Conservation (phyloP, 2,329 filamentous ascomycete genomes). For the Zasmidium cellare region DNA sequence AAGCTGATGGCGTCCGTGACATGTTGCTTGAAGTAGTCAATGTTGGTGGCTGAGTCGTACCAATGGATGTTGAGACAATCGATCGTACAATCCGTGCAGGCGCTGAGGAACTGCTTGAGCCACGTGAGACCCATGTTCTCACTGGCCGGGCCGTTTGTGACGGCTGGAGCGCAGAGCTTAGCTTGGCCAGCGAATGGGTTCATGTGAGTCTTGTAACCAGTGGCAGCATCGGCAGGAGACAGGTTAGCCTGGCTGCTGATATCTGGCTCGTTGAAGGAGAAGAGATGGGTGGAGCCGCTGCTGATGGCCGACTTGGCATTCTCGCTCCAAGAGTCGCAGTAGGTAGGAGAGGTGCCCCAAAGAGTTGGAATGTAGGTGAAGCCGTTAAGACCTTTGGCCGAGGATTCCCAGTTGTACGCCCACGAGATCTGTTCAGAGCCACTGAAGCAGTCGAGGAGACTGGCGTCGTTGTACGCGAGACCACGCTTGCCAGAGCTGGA, state of each 20-base stretch:
- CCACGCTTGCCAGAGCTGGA: constrained; percentile 59
- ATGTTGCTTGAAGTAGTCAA: constrained; percentile 57
- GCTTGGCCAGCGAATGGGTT: constrained; percentile 56
- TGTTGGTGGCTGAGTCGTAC: constrained; percentile 55
- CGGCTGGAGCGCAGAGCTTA: constrained; percentile 59
- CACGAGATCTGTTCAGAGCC: constrained; percentile 53
- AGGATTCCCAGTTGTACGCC: constrained; percentile 69
- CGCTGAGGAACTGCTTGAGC: constrained; percentile 54
- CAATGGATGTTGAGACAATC: constrained; percentile 66
- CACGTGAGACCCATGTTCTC: constrained; percentile 54
- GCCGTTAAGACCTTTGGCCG: constrained; percentile 43
- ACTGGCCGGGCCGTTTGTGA: constrained; percentile 63
- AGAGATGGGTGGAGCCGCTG: constrained; percentile 56
- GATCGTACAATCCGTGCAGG: constrained; percentile 46
- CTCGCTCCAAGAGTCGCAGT: constrained; percentile 52
- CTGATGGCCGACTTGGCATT: constrained; percentile 55
- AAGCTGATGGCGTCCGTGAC: constrained; percentile 44
- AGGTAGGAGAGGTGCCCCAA: constrained; percentile 44
- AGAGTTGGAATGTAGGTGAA: constrained; percentile 68
- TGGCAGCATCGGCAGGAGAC: constrained; percentile 53
- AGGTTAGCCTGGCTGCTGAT: constrained; percentile 60
- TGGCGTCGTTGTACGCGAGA: constrained; percentile 65
- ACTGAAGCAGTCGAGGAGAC: constrained; percentile 55
- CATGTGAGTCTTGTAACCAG: constrained; percentile 55
- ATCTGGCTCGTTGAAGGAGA: constrained; percentile 75